phyloP scores from a whole-genome alignment of 202 grass and related monocot species.

The Bolboschoenoplectus hybrid region DNA sequence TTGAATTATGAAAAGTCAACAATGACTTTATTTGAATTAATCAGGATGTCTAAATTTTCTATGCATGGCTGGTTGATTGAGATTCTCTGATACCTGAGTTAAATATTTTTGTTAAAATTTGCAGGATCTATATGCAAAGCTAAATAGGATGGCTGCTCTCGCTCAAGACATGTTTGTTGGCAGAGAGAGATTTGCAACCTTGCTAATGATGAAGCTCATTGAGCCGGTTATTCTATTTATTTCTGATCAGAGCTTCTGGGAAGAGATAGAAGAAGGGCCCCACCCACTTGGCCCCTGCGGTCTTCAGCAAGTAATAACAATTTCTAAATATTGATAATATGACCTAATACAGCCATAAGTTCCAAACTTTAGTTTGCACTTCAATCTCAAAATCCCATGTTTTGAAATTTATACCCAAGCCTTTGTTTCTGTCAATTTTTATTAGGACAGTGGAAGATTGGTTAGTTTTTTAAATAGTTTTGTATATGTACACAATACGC shows the following conservation, averaged over 20 bases:
- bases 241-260: conserved; percentile 94
- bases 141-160: conserved; percentile 83
- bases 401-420: conserved; percentile 24
- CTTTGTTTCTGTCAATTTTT: conserved; percentile 24
- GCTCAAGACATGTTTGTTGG: conserved; percentile 96
- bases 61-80: neutral
- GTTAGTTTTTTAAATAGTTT: conserved; percentile 12
- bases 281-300: conserved; percentile 72
- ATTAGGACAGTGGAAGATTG: neutral
- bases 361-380: neutral
- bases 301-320: conserved; percentile 71
- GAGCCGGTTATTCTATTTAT: conserved; percentile 94
- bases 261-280: conserved; percentile 86
- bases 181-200: conserved; percentile 90
- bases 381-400: neutral
- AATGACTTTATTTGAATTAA: conserved; percentile 2
- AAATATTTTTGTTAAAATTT: conserved; percentile 9
- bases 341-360: neutral
- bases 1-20: neutral
- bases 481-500: neutral
- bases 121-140: conserved; percentile 85
- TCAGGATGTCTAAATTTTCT: conserved; percentile 11
- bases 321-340: conserved; percentile 24
- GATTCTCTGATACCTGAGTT: conserved; percentile 5
- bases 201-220: conserved; percentile 95